Evolutionary conservation across 106 monocot genomes (phyloP).

Genomic region (Allium fistulosum): DNA sequence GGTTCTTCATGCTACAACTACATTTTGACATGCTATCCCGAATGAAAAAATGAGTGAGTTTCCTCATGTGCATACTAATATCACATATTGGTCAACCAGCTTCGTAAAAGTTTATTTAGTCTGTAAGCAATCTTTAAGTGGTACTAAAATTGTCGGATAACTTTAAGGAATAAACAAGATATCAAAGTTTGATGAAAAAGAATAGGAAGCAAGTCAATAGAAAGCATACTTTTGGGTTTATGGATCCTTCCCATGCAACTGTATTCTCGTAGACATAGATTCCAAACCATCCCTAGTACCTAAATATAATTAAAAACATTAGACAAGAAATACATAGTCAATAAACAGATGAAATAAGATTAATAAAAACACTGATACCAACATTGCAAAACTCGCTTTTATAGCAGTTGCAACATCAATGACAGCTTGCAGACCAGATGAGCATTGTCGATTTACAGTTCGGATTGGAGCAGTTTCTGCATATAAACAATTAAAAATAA

Average conservation of each 20-base stretch:
- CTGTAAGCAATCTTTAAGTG: too few species aligned
- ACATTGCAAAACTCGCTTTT: conserved; percentile 94
- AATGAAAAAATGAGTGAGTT: too few species aligned
- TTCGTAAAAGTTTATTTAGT: too few species aligned
- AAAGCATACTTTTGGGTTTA: conserved; percentile 78
- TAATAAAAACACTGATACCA: conserved; percentile 29
- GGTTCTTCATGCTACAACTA: too few species aligned
- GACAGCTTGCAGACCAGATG: conserved; percentile 94
- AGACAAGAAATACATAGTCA: not conserved
- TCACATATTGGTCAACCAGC: too few species aligned
- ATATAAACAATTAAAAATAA: not conserved
- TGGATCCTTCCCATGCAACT: conserved; percentile 71
- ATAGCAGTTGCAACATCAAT: conserved; percentile 95
- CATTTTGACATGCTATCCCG: too few species aligned
- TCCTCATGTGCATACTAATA: too few species aligned
- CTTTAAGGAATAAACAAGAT: too few species aligned
- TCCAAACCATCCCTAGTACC: conserved; percentile 94
- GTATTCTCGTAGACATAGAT: conserved; percentile 63
- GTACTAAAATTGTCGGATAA: too few species aligned
- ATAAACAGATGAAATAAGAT: not conserved
- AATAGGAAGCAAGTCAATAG: not conserved
- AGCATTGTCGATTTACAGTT: conserved; percentile 95
- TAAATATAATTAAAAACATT: conserved; percentile 6
- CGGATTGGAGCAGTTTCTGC: conserved; percentile 85
- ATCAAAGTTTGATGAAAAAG: too few species aligned